Evolutionary conservation across 2,329 filamentous ascomycete species (phyloP).

Genomic region (Verticillium klebahnii): DNA sequence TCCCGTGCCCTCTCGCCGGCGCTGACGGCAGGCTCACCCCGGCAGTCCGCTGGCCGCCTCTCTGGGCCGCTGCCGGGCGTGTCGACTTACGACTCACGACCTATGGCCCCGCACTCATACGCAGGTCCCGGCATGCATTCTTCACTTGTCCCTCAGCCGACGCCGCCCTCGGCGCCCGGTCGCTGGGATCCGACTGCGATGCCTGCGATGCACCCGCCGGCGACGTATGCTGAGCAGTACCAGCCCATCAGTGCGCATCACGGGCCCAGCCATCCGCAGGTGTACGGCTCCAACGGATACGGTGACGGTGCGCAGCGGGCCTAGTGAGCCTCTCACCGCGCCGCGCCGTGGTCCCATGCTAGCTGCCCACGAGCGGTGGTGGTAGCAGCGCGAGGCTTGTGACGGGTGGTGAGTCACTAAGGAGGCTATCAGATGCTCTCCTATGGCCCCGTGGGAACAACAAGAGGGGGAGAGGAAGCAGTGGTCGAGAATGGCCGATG

Average conservation of each 20-base stretch:
- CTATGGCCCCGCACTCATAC: conserved; percentile 27
- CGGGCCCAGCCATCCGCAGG: conserved; percentile 24
- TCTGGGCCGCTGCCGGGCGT: conserved; percentile 29
- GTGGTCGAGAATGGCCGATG: too few relatives aligned
- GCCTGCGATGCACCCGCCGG: conserved; percentile 18
- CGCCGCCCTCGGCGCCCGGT: conserved; percentile 6
- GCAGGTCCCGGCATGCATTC: conserved; percentile 33
- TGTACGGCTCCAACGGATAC: conserved; percentile 39
- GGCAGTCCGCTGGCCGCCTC: conserved; percentile 10
- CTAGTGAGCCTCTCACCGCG: conserved; percentile 19
- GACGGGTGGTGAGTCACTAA: not conserved
- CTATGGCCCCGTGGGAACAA: not conserved
- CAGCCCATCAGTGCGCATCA: conserved; percentile 32
- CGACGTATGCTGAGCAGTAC: conserved; percentile 33
- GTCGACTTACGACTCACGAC: conserved; percentile 32
- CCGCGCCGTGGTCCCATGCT: not conserved
- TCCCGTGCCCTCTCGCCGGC: conserved; percentile 40
- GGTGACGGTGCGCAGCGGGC: conserved; percentile 36
- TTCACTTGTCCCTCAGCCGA: conserved; percentile 22
- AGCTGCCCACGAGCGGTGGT: not conserved
- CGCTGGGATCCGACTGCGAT: conserved; percentile 33
- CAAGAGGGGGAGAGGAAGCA: not conserved
- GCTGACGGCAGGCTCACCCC: conserved; percentile 31
- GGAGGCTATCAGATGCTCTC: not conserved
- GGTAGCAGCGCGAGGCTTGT: not conserved